Base-by-base conservation (phyloP, 2,329 filamentous ascomycete species). In the Sordariomycetes sp. region DNA sequence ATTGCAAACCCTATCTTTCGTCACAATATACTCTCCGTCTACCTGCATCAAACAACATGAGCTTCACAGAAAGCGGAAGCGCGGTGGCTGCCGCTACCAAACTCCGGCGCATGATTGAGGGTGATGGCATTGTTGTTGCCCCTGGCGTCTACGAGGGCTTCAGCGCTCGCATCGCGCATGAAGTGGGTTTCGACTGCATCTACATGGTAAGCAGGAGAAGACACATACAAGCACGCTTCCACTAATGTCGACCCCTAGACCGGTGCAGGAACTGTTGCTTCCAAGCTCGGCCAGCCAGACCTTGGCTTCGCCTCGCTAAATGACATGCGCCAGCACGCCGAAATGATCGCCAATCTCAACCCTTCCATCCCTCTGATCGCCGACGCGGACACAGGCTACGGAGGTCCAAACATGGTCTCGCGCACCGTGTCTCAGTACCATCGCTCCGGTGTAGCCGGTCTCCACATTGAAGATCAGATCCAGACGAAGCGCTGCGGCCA, bases 141-240 rank as follows among this genome's bases (percentile, higher is more conserved):
- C 78, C 77, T 0, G 78, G 79, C 21, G 77, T 83, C 3, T 81
- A 81, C 47, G 79, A 84, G 60, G 79, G 79, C 10, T 67, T 81
- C 35, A 75, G 74, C 3, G 76, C 79, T 1, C 63, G 78, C 1
- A 69, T 83, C 37, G 76, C 77, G 2, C 60, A 80, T 16, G 58
- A 65, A 27, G 61, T 72, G n/a, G 77, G 76, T 5, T 81, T 80
- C 39, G 69, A 80, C 30, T 69, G 64, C 36, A 50, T 82, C 25
- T 83, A 83, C 58, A 82, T 83, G 78, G 76, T 79, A 55, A 29
- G 61, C 39, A 6, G 24, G 14, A 17, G 7, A 10, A 11, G 17
- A 24, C 14, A 10, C 7, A 6, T 5, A 19, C n/a, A 30, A 8
- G 6, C 14, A 8, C n/a, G 12, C 18, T 7, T 28, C 26, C 7